Evolutionary conservation across 495 filamentous ascomycete species (phyloP).

Genomic region (Penicillium maclennaniae): DNA sequence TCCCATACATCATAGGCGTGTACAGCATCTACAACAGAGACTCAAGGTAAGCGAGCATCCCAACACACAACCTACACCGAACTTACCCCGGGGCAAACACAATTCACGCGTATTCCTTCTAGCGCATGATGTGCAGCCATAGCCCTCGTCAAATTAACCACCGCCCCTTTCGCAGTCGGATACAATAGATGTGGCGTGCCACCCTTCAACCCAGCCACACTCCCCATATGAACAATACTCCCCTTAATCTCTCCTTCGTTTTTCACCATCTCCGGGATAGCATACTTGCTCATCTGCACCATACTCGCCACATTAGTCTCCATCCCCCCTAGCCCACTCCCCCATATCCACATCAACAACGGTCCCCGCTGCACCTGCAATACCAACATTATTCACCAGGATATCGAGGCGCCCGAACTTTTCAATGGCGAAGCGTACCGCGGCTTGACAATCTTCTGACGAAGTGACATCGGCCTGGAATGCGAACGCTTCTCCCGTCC

Average conservation of each 20-base stretch:
- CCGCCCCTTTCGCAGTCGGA: constrained; percentile 57
- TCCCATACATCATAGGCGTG: constrained; percentile 56
- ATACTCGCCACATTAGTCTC: constrained; percentile 57
- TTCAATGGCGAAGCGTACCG: constrained; percentile 35
- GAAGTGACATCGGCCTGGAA: constrained; percentile 47
- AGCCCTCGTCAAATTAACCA: constrained; percentile 56
- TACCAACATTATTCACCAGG: constrained; percentile 55
- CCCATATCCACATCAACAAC: constrained; percentile 52
- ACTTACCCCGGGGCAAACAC: constrained; percentile 52
- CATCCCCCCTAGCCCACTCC: constrained; percentile 49
- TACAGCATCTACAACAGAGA: constrained; percentile 48
- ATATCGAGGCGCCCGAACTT: constrained; percentile 52
- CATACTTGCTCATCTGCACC: constrained; percentile 54
- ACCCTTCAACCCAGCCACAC: constrained; percentile 53
- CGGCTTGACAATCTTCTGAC: constrained; percentile 40
- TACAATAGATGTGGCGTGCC: constrained; percentile 58
- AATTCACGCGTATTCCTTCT: constrained; percentile 55
- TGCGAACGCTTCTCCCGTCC: constrained; percentile 35
- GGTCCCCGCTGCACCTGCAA: constrained; percentile 49
- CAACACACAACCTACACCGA: neutral
- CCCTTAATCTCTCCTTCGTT: constrained; percentile 40
- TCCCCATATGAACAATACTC: constrained; percentile 55
- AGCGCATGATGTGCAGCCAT: constrained; percentile 56
- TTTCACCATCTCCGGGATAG: constrained; percentile 49
- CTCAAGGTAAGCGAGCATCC: neutral